These are phyloP conservation scores for Hymenoscyphus repandus DNA, from an alignment of 2,329 filamentous ascomycete species.

Conservation along the genomic window DNA sequence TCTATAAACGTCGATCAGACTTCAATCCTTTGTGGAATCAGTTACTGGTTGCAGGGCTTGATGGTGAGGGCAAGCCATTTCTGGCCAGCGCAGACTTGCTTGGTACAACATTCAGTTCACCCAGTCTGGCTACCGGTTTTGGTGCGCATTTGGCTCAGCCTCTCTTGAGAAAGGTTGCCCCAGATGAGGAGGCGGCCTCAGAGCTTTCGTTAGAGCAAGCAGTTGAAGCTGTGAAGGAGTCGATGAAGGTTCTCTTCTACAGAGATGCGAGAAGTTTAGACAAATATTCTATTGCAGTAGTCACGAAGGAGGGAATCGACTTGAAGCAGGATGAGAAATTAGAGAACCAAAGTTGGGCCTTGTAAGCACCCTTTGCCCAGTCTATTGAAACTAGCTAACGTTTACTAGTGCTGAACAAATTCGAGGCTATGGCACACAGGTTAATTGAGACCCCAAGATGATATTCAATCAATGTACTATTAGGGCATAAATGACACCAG, in stretches of 20 bases:
- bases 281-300: slow-evolving; percentile 82
- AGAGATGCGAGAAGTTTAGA: slow-evolving; percentile 90
- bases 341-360: slow-evolving; percentile 96
- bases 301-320: slow-evolving; percentile 85
- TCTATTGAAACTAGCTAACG: slow-evolving; percentile 15
- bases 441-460: slow-evolving; percentile 33
- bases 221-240: slow-evolving; percentile 76
- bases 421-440: slow-evolving; percentile 88
- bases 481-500: slow-evolving; percentile 25
- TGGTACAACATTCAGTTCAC: slow-evolving; percentile 84
- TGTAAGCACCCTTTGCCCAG: slow-evolving; percentile 36
- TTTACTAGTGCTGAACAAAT: slow-evolving; percentile 68
- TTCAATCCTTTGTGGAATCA: slow-evolving; percentile 99
- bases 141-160: slow-evolving; percentile 90
- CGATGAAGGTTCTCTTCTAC: slow-evolving; percentile 98
- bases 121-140: slow-evolving; percentile 88
- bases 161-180: slow-evolving; percentile 76
- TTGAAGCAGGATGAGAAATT: slow-evolving; percentile 80
- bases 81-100: slow-evolving; percentile 87
- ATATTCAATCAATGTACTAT: slow-evolving; percentile 24
- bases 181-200: slow-evolving; percentile 73
- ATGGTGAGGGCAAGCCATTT: slow-evolving; percentile 76
- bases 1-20: slow-evolving; percentile 90
- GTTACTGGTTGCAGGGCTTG: slow-evolving; percentile 83
- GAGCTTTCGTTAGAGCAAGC: slow-evolving; percentile 73